phyloP scores from a whole-genome alignment of 1,284 basidiomycete genomes.

The Macrocystidia cucumis region DNA sequence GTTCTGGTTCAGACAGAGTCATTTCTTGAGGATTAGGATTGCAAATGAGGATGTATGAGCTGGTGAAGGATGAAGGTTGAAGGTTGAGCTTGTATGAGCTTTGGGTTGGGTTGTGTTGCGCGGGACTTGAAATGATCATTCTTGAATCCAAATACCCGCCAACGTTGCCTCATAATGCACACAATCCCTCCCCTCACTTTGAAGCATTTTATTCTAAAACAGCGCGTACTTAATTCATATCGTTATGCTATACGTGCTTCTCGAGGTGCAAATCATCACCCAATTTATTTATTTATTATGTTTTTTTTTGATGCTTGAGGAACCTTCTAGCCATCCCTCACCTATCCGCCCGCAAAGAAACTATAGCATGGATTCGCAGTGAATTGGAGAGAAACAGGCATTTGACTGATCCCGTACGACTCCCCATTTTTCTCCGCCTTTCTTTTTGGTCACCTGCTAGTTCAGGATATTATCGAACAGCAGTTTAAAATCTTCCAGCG shows the following conservation, averaged over 20 bases:
- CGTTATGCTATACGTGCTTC: slow-evolving; percentile 60
- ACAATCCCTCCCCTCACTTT: slow-evolving; percentile 34
- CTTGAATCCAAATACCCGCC: slow-evolving; percentile 9
- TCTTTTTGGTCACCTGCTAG: slow-evolving; percentile 3
- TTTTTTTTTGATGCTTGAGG: slow-evolving; percentile 9
- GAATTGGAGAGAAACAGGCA: slow-evolving; percentile 62
- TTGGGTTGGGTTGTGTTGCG: slow-evolving; percentile 12
- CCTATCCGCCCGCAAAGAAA: slow-evolving; percentile 50
- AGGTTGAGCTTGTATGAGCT: slow-evolving; percentile 6
- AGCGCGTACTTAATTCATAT: slow-evolving; percentile 54
- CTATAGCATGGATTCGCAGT: slow-evolving; percentile 60
- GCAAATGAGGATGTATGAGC: too few relatives aligned
- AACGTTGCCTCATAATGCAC: slow-evolving; percentile 12
- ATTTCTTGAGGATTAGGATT: too few relatives aligned
- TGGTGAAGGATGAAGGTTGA: too few relatives aligned
- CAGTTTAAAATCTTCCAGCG: slow-evolving; percentile 40
- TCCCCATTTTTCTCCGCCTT: background rate
- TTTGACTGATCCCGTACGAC: slow-evolving; percentile 46
- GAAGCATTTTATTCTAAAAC: slow-evolving; percentile 68
- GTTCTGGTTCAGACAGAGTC: slow-evolving; percentile 11
- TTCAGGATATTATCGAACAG: slow-evolving; percentile 40
- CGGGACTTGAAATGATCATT: slow-evolving; percentile 35
- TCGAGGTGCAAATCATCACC: slow-evolving; percentile 39
- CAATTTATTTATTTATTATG: slow-evolving; percentile 5
- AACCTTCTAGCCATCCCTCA: slow-evolving; percentile 51